Percentiles rank a stretch among this genome's conserved stretches.
Conservation (phyloP, 2,329 filamentous ascomycete genomes). For the Curvularia eragrostidis region DNA sequence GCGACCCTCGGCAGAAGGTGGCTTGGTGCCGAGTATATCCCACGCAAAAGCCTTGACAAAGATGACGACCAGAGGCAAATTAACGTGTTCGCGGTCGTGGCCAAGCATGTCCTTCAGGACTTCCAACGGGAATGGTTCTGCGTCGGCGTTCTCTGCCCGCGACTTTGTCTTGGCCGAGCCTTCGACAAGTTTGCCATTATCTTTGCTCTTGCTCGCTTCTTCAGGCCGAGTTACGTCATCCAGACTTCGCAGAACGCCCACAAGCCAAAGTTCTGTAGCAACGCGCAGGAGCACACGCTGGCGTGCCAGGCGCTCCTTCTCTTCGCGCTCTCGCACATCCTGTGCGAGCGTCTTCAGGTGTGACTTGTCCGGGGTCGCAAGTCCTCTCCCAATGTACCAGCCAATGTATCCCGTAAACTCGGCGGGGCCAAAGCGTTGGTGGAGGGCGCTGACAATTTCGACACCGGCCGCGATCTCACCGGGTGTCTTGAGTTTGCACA, state of each 20-base stretch:
- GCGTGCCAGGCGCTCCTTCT: constrained; percentile 87
- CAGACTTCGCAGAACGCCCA: constrained; percentile 83
- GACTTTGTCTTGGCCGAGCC: constrained; percentile 68
- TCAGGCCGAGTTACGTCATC: constrained; percentile 71
- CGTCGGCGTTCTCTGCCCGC: constrained; percentile 67
- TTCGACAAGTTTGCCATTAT: constrained; percentile 60
- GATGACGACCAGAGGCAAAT: constrained; percentile 87
- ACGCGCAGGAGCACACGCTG: constrained; percentile 87
- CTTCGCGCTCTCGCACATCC: constrained; percentile 90
- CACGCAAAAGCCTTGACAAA: constrained; percentile 97
- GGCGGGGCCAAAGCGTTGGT: constrained; percentile 88
- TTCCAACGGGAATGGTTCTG: constrained; percentile 94
- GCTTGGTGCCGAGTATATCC: constrained; percentile 87
- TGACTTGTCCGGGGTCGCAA: constrained; percentile 88
- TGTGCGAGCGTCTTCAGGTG: constrained; percentile 77
- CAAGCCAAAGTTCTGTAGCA: constrained; percentile 95
- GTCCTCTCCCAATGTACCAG: constrained; percentile 89
- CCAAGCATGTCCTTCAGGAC: constrained; percentile 97
- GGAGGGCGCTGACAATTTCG: constrained; percentile 91
- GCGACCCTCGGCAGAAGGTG: constrained; percentile 74
- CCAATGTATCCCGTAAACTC: constrained; percentile 92
- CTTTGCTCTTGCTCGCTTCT: constrained; percentile 67
- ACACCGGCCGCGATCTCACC: constrained; percentile 92
- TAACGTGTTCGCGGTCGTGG: constrained; percentile 89
- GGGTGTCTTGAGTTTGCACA: constrained; percentile 88